These are phyloP conservation scores for Podila verticillata DNA, from an alignment of 192 early-diverging fungal genomes.

Conservation along the genomic window DNA sequence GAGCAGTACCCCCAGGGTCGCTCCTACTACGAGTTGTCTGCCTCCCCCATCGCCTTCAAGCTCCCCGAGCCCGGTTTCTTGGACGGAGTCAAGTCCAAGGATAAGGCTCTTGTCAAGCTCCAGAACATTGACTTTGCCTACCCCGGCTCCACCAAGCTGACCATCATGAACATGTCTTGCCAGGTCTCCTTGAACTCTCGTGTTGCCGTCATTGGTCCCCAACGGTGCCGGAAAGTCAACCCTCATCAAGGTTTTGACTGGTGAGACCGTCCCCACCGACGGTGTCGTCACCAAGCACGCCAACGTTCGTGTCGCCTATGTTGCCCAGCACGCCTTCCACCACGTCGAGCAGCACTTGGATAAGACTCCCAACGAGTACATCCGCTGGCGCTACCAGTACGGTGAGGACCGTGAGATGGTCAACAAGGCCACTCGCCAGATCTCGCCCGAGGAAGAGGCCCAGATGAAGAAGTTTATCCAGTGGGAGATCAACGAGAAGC, in stretches of 20 bases:
- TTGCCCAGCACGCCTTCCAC: constrained; percentile 90
- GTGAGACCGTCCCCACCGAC: constrained; percentile 75
- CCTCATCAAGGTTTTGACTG: constrained; percentile 74
- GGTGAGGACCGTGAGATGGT: constrained; percentile 83
- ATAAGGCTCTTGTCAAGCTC: constrained; percentile 83
- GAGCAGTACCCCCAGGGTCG: constrained; percentile 76
- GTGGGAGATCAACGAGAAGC: constrained; percentile 57
- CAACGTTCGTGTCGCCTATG: constrained; percentile 85
- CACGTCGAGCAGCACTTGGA: constrained; percentile 86
- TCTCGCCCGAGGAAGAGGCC: constrained; percentile 71
- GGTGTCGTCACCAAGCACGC: constrained; percentile 86
- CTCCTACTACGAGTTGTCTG: constrained; percentile 79
- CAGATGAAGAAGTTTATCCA: constrained; percentile 56
- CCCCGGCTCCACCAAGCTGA: constrained; percentile 70
- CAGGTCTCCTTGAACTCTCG: constrained; percentile 78
- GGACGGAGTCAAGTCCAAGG: constrained; percentile 77
- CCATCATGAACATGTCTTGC: constrained; percentile 69
- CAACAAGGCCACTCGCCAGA: constrained; percentile 76
- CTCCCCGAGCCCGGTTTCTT: constrained; percentile 83
- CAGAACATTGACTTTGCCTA: constrained; percentile 75
- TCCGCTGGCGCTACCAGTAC: constrained; percentile 83
- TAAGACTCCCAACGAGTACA: constrained; percentile 61
- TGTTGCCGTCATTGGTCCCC: constrained; percentile 81
- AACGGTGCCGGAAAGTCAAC: constrained; percentile 59
- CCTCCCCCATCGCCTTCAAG: constrained; percentile 66